Evolutionary conservation across 192 early-diverging fungal genomes (phyloP).

Genomic region (Coemansia sp.): DNA sequence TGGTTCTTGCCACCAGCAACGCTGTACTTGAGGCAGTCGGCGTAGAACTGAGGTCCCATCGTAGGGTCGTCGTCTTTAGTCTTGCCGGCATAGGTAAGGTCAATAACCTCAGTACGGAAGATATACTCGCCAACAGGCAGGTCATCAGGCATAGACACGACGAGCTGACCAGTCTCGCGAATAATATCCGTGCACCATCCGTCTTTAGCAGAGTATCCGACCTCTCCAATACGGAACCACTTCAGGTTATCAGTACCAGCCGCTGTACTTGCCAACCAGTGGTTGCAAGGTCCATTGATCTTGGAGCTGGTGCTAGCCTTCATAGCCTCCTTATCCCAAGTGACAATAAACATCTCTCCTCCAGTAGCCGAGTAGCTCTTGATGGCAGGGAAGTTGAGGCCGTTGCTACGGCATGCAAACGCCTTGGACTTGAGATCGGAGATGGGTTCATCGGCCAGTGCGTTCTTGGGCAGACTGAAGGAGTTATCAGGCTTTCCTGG

Average conservation of each 20-base stretch:
- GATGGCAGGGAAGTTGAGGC: not conserved
- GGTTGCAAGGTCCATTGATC: constrained; percentile 3
- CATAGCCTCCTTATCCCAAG: not conserved
- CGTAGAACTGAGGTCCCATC: constrained; percentile 8
- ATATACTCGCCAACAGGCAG: constrained; percentile 1
- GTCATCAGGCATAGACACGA: constrained; percentile 8
- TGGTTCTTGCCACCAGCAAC: not conserved
- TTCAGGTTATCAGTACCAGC: constrained; percentile 3
- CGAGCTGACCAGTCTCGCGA: not conserved
- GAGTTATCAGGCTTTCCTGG: not conserved
- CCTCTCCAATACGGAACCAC: constrained; percentile 8
- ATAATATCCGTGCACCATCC: constrained; percentile 7
- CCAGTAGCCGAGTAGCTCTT: not conserved
- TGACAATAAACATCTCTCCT: constrained; percentile 7
- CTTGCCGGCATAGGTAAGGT: constrained; percentile 5
- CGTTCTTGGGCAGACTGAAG: not conserved
- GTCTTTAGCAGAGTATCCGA: not conserved
- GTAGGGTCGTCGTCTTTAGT: not conserved
- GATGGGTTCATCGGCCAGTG: not conserved
- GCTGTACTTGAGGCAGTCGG: constrained; percentile 4
- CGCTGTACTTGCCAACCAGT: not conserved
- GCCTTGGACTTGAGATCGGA: not conserved
- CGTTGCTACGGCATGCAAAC: constrained; percentile 3
- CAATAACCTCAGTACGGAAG: constrained; percentile 6
- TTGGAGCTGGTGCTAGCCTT: not conserved